Percentiles rank a stretch among this genome's conserved stretches.
Evolutionary conservation across 176 grass and related monocot species (phyloP).

Genomic region (Zoysia japonica): DNA sequence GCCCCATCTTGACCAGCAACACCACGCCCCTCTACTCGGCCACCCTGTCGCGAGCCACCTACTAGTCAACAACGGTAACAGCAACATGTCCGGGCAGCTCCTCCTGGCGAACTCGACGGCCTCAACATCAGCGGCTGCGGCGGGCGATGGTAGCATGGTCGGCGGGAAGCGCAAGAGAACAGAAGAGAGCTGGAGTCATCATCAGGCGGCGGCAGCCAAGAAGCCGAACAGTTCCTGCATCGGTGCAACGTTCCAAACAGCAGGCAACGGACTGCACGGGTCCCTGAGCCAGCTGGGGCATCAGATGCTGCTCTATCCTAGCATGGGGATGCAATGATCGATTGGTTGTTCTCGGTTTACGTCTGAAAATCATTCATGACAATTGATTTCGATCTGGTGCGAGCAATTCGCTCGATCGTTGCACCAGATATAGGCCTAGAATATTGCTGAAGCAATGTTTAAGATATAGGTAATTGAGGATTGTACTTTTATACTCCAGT

Average conservation of each 20-base stretch:
- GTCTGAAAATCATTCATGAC: slow-evolving; percentile 13
- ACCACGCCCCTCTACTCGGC: slow-evolving; percentile 31
- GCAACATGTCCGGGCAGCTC: slow-evolving; percentile 8
- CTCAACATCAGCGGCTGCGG: slow-evolving; percentile 14
- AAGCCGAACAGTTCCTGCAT: slow-evolving; percentile 60
- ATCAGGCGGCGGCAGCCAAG: slow-evolving; percentile 22
- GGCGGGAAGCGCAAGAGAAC: slow-evolving; percentile 44
- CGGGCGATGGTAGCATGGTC: background rate
- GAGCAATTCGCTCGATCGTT: slow-evolving; percentile 9
- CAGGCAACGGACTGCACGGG: slow-evolving; percentile 50
- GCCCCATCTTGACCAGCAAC: slow-evolving; percentile 1
- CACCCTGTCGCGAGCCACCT: slow-evolving; percentile 46
- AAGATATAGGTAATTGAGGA: slow-evolving; percentile 27
- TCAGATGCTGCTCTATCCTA: slow-evolving; percentile 64
- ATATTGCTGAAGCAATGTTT: slow-evolving; percentile 11
- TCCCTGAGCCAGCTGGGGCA: slow-evolving; percentile 38
- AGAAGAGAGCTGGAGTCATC: slow-evolving; percentile 2
- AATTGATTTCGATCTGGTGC: slow-evolving; percentile 12
- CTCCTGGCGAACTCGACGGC: slow-evolving; percentile 11
- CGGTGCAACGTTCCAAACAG: slow-evolving; percentile 57
- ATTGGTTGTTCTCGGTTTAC: background rate
- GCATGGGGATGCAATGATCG: slow-evolving; percentile 55
- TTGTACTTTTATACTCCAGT: slow-evolving; percentile 40
- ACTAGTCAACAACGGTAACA: slow-evolving; percentile 14
- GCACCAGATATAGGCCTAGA: slow-evolving; percentile 22